Conservation (phyloP, 2,329 filamentous ascomycete genomes). For the Claviceps sp. region DNA sequence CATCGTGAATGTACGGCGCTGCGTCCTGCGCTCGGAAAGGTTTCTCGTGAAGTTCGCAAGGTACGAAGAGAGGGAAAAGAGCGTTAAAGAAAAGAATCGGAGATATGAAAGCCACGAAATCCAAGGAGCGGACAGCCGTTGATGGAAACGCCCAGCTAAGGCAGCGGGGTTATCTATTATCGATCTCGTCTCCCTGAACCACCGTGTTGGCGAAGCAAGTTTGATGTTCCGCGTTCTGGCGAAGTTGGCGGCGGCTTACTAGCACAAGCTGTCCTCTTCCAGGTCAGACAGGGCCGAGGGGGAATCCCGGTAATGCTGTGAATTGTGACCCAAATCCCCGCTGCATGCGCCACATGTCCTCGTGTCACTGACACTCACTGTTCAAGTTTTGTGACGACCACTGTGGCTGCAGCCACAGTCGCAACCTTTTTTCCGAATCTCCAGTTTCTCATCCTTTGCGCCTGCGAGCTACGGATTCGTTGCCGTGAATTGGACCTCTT, state of each 20-base stretch:
- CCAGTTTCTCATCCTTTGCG: neutral
- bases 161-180: constrained; percentile 4
- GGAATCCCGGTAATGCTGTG: constrained; percentile 10
- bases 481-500: no score
- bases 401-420: constrained; percentile 14
- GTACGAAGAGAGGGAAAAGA: neutral
- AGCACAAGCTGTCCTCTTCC: constrained; percentile 14
- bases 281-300: neutral
- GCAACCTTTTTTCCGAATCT: neutral
- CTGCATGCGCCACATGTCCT: constrained; percentile 2
- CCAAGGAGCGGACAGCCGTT: constrained; percentile 2
- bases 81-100: neutral
- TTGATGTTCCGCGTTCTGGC: neutral
- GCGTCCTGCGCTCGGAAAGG: constrained; percentile 1
- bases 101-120: neutral
- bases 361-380: neutral
- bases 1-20: constrained; percentile 22
- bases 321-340: neutral
- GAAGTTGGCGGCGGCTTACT: neutral
- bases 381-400: neutral
- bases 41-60: neutral
- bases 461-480: neutral
- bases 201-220: neutral
- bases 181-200: neutral
- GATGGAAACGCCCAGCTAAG: constrained; percentile 4